phyloP scores from a whole-genome alignment of 257 asterid genomes.

The Anisodus tanguticus region DNA sequence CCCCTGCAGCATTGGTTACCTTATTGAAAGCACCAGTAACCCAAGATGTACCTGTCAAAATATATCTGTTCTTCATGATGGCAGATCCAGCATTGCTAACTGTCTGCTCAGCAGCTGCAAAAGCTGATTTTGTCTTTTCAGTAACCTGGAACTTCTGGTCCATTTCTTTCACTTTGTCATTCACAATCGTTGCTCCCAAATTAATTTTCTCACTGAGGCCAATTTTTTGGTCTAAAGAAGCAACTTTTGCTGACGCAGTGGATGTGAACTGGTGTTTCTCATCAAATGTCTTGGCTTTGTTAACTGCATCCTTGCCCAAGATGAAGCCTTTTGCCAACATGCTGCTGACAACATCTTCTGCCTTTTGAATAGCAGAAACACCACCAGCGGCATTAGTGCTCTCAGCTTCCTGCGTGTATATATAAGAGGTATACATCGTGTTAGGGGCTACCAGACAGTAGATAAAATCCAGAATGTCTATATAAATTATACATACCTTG shows the following conservation, averaged over 20 bases:
- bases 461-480: not conserved
- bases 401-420: conserved; percentile 47
- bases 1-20: conserved; percentile 65
- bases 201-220: conserved; percentile 66
- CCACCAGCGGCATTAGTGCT: conserved; percentile 38
- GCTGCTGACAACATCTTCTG: conserved; percentile 67
- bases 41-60: conserved; percentile 67
- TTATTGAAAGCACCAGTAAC: conserved; percentile 63
- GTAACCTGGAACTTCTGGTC: conserved; percentile 70
- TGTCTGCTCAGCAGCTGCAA: conserved; percentile 65
- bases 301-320: conserved; percentile 65
- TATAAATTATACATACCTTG: conserved; percentile 38
- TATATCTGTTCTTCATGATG: conserved; percentile 65
- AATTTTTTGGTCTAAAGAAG: conserved; percentile 62
- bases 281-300: conserved; percentile 66
- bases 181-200: conserved; percentile 57
- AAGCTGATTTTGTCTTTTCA: conserved; percentile 64
- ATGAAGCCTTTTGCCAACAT: conserved; percentile 75
- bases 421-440: not conserved
- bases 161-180: conserved; percentile 65
- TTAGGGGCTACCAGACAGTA: conserved; percentile 6
- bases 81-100: conserved; percentile 65
- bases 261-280: conserved; percentile 65
- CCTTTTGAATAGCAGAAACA: conserved; percentile 56
- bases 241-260: conserved; percentile 67